Evolutionary conservation across 805 yeast genomes (phyloP), one percentile per base, ranked within the genome.

Genomic region (Hanseniaspora nectarophila): DNA sequence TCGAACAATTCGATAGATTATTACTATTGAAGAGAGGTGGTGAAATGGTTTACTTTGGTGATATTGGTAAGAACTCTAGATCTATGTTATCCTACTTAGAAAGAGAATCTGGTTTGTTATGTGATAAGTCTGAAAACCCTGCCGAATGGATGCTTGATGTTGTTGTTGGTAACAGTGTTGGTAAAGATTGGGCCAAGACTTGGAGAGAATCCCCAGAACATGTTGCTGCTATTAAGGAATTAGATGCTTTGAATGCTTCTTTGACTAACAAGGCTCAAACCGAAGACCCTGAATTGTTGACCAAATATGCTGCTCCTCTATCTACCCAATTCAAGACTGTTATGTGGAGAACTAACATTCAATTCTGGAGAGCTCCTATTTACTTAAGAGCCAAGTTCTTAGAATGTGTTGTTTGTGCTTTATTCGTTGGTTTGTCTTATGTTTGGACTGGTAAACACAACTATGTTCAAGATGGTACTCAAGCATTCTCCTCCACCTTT

Each of bases 1-100:
- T 81, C 63, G 77, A 78, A 61, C 79, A 79, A 61, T 81, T 81
- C 59, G 87, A 81, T 58, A 74, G 86, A 54, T 68, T 81, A 54
- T 66, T 82, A 57, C 74, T 84, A 58, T 70, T 84, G 61, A 80
- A 80, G 58, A 77, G 73, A 56, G 94, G 94, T 63, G 94, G 94
- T 58, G 70, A 73, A 60, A 84, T 89, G 57, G 90, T 82, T 29
- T 84, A 84, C 66, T 84, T 82, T 63, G 94, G 94, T 59, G 88
- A 82, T 56, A 77, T 83, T 60, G 92, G 92, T 57, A 70, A 73
- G 55, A 75, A 77, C 62, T 81, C 84, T 48, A 54, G 58, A 35
- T 70, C 79, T 2, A 70, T 84, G 64, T 75, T 80, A 40, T 63
- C 71, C 52, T 84, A 83, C 64, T 83, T 83, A 60, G 89, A 83